Percentiles rank a stretch among this genome's conserved stretches.
Evolutionary conservation across 139 green algal genomes (phyloP).

Genomic region (Micromonas commoda): DNA sequence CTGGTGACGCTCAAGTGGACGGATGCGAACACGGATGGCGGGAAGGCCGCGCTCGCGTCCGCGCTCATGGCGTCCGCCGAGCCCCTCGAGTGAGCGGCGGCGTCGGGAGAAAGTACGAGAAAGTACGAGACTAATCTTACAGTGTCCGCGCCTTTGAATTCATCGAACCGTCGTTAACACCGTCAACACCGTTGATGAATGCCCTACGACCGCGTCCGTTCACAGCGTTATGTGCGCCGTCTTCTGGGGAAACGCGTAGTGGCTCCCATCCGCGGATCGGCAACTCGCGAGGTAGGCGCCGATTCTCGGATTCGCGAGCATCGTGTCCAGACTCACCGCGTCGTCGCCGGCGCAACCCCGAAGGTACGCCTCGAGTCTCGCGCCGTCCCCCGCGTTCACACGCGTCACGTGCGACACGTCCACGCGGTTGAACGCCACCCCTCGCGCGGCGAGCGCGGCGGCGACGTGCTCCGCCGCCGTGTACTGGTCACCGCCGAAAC

Average conservation of each 20-base stretch:
- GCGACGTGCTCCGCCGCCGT: not conserved
- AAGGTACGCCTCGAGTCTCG: not conserved
- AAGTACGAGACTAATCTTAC: too few species aligned
- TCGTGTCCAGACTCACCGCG: not conserved
- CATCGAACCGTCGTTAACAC: too few species aligned
- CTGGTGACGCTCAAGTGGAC: not conserved
- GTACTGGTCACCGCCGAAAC: not conserved
- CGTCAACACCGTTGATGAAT: too few species aligned
- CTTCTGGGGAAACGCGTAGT: not conserved
- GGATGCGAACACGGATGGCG: not conserved
- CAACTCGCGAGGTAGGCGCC: not conserved
- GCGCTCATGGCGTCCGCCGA: too few species aligned
- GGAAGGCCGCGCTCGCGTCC: too few species aligned
- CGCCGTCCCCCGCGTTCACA: not conserved
- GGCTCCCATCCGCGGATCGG: not conserved
- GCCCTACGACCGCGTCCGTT: too few species aligned
- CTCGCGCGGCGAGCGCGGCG: not conserved
- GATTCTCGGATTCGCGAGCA: not conserved
- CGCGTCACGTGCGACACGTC: not conserved
- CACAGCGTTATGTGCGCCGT: slow-evolving; percentile 1
- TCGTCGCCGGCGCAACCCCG: slow-evolving; percentile 13
- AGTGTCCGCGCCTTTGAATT: too few species aligned
- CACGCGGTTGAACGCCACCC: not conserved
- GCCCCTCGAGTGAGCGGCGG: too few species aligned
- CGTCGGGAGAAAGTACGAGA: too few species aligned